Evolutionary conservation across 176 grass and related monocot genomes (phyloP).

Genomic region (Oryza australiensis): DNA sequence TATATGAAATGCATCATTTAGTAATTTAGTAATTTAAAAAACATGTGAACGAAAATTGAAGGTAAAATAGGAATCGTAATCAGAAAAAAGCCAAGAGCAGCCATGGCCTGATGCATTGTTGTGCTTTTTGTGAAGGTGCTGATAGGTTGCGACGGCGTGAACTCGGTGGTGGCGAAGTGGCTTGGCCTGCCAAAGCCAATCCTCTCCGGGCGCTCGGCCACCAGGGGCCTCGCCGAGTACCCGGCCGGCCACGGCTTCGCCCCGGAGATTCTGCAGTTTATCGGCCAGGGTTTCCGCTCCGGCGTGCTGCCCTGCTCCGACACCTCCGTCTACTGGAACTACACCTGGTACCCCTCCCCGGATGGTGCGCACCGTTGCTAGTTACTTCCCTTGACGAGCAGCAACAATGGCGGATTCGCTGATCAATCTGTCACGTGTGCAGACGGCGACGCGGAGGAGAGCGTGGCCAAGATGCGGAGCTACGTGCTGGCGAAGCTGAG

Average conservation of each 20-base stretch:
- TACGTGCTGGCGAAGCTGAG: slow-evolving; percentile 47
- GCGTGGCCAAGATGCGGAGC: slow-evolving; percentile 52
- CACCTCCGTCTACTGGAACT: slow-evolving; percentile 72
- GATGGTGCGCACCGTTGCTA: background rate
- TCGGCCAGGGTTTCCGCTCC: slow-evolving; percentile 48
- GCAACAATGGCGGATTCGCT: background rate
- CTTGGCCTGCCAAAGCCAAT: slow-evolving; percentile 45
- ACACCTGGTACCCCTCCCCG: slow-evolving; percentile 60
- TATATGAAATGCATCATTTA: too few relatives aligned
- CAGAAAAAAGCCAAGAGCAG: too few relatives aligned
- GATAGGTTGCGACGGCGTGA: slow-evolving; percentile 57
- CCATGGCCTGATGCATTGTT: background rate
- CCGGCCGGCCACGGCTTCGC: slow-evolving; percentile 52
- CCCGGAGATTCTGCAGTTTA: slow-evolving; percentile 49
- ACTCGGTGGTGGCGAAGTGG: slow-evolving; percentile 61
- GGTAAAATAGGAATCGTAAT: too few relatives aligned
- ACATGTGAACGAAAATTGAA: too few relatives aligned
- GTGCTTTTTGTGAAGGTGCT: slow-evolving; percentile 39
- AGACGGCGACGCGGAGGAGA: slow-evolving; percentile 51
- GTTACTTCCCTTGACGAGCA: background rate
- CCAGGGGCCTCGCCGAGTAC: slow-evolving; percentile 50
- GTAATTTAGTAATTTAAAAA: too few relatives aligned
- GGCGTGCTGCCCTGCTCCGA: slow-evolving; percentile 62
- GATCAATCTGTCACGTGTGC: background rate
- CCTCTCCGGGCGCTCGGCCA: slow-evolving; percentile 32